These are phyloP conservation scores for Daldinia sp. DNA, from an alignment of 2,329 filamentous ascomycete species.

Conservation along the genomic window DNA sequence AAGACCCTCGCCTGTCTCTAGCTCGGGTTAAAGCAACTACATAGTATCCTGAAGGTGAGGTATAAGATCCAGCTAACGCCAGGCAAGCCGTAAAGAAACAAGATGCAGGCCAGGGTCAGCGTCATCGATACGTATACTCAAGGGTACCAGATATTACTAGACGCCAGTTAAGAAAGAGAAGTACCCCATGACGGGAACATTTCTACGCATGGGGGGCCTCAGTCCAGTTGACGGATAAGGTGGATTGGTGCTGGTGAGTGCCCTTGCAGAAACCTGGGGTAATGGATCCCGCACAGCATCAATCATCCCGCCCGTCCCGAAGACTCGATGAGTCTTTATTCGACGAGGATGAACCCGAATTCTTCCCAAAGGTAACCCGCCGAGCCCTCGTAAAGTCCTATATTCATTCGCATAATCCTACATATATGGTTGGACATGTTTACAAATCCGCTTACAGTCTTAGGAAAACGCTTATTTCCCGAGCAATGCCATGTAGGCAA, in stretches of 20 bases:
- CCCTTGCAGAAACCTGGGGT: slow-evolving; percentile 40
- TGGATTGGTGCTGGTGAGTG: slow-evolving; percentile 13
- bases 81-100: no score
- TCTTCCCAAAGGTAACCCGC: background rate
- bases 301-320: slow-evolving; percentile 14
- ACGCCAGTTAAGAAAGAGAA: background rate
- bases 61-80: background rate
- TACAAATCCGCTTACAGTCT: slow-evolving; percentile 12
- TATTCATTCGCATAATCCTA: no score
- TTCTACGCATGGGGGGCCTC: background rate
- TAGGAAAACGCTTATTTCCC: slow-evolving; percentile 13
- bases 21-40: no score
- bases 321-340: slow-evolving; percentile 1
- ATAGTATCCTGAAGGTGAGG: background rate
- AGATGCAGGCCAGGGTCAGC: slow-evolving; percentile 3
- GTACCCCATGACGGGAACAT: background rate
- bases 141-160: background rate
- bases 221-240: slow-evolving; percentile 11
- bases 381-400: background rate
- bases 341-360: background rate
- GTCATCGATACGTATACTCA: slow-evolving; percentile 7
- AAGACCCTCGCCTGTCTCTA: background rate
- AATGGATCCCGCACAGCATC: slow-evolving; percentile 16
- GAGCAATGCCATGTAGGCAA: slow-evolving; percentile 1
- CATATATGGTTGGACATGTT: slow-evolving; percentile 9